These are phyloP conservation scores for Isabelozyma heimii DNA, from an alignment of 805 yeast species.

Conservation along the genomic window DNA sequence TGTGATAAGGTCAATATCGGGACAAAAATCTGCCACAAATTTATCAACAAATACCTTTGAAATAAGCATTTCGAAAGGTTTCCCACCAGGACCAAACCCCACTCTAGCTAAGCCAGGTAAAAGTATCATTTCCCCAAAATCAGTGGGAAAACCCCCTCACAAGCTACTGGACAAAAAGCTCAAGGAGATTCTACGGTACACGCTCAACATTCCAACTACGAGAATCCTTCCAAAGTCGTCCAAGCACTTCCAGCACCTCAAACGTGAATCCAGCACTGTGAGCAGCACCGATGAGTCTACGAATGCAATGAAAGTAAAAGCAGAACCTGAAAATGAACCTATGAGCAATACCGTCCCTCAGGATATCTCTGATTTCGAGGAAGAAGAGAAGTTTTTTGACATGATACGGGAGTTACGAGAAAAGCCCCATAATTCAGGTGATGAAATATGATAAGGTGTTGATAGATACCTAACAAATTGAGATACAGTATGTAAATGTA, in stretches of 20 bases:
- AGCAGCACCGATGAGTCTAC: neutral
- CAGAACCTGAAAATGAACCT: neutral
- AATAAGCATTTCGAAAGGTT: no score
- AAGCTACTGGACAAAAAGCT: no score
- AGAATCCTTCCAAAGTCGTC: slow-evolving; percentile 6
- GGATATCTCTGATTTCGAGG: slow-evolving; percentile 20
- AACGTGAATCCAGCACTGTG: neutral
- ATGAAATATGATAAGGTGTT: neutral
- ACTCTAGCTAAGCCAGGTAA: no score
- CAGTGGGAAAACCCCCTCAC: no score
- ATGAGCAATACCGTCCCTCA: slow-evolving; percentile 4
- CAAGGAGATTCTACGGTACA: no score
- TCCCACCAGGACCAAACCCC: no score
- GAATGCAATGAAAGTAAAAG: neutral
- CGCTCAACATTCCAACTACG: neutral
- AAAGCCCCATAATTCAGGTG: neutral
- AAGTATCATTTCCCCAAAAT: no score
- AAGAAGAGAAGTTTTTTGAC: slow-evolving; percentile 11
- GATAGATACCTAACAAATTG: no score
- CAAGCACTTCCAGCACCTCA: slow-evolving; percentile 4
- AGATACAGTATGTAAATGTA: no score
- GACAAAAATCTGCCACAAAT: no score
- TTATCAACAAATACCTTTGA: no score
- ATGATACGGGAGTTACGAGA: slow-evolving; percentile 8
- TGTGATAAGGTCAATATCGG: no score